Base-by-base conservation (phyloP, 202 grass and related monocot species). In the Setaria italica region DNA sequence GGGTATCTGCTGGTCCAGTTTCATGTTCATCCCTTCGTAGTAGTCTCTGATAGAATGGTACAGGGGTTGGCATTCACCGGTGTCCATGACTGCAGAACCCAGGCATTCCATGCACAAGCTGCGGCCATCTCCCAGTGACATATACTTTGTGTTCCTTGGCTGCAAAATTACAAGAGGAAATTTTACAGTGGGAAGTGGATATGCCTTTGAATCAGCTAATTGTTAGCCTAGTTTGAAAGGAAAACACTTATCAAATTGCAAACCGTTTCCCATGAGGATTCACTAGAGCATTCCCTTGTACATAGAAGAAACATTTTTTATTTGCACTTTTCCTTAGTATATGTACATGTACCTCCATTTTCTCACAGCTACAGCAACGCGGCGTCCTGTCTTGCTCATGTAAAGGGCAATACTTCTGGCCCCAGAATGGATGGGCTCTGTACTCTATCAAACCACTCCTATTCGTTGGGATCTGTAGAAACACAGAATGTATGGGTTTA, bases 1-100 rank as follows among this genome's bases (percentile, higher is more conserved):
- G 21, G 95, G 95, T 87, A 98, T 98, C 80, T 94, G 95, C 79
- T 95, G 95, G 89, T 98, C 91, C 85, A 98, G 86, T 89, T 90
- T 95, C 95, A 98, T 98, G 71, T 94, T 88, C 95, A 98, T 94
- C 58, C 95, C 95, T 88, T 98, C 95, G 29, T 98, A 98, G 87
- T 95, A 98, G 73, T 98, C 95, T 81, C 93, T 94, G 79, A 98
- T 98, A 39, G 93, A 93, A 74, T 95, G 90, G 55, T 98, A 98
- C 35, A 98, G 78, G 39, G 91, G 85, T 17, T 98, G 95, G 78
- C 93, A 98, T 43, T 98, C 95, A 59, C 91, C 91, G 0, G 95
- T 92, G 84, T 95, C 93, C 95, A 98, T 98, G 73, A 98, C 85
- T 25, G 93, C 91, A 75, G 91, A 98, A 72, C 93, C 89, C 42